These are phyloP conservation scores for Flaveria brownii DNA, from an alignment of 129 eudicot genomes.

Conservation along the genomic window DNA sequence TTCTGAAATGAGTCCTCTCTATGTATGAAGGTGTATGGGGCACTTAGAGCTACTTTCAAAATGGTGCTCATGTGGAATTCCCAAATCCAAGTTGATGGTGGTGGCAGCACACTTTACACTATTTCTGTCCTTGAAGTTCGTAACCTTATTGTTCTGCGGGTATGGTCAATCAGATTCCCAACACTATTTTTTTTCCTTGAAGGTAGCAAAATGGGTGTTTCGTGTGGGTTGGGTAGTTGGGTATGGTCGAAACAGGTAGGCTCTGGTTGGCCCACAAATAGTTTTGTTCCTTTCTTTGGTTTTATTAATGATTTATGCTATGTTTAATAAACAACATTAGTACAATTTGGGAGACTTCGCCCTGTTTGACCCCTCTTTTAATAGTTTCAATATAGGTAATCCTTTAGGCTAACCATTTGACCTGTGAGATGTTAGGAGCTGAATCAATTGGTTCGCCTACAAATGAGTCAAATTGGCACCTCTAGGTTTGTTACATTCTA, in stretches of 20 bases:
- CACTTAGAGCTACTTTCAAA: constrained; percentile 78
- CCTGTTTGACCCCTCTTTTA: not conserved
- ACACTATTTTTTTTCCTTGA: not conserved
- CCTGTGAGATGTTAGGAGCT: not conserved
- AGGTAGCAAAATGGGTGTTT: not conserved
- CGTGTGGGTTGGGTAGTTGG: not conserved
- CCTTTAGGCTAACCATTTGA: not conserved
- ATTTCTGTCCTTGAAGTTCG: constrained; percentile 91
- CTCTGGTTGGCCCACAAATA: not conserved
- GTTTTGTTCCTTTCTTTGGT: not conserved
- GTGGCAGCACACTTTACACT: constrained; percentile 72
- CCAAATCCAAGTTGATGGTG: constrained; percentile 72
- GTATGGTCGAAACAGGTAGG: not conserved
- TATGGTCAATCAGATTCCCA: constrained; percentile 28
- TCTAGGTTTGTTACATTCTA: not conserved
- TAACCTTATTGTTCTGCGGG: constrained; percentile 85
- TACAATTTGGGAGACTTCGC: not conserved
- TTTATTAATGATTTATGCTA: not conserved
- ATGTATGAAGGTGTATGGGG: constrained; percentile 79
- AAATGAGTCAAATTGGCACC: not conserved
- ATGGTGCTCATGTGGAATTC: constrained; percentile 98
- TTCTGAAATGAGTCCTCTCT: constrained; percentile 15
- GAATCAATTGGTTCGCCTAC: not conserved
- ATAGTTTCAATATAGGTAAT: not conserved
- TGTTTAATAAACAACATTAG: not conserved